Percentiles rank a stretch among this genome's conserved stretches.
phyloP scores from a whole-genome alignment of 208 protist genomes.

The Strigomonas galati region DNA sequence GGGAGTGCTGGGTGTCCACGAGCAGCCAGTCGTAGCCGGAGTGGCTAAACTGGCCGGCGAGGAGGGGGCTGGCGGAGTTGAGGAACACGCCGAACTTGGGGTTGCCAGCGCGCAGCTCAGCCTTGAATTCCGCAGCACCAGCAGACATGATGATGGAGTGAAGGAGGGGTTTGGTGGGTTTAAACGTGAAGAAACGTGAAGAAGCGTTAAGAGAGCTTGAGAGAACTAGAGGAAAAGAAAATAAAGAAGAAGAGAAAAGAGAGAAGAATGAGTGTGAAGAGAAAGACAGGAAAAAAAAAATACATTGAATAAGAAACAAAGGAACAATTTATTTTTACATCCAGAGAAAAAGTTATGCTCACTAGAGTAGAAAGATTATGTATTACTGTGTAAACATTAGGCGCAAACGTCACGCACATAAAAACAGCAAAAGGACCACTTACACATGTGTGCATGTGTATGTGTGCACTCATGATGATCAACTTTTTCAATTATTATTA shows the following conservation, averaged over 20 bases:
- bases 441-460: too few relatives aligned
- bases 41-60: constrained; percentile 80
- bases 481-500: background rate
- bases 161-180: background rate
- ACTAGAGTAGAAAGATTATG: too few relatives aligned
- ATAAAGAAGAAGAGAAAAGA: constrained; percentile 10
- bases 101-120: constrained; percentile 69
- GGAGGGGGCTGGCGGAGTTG: constrained; percentile 62
- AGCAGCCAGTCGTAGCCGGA: constrained; percentile 83
- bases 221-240: background rate
- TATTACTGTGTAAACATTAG: too few relatives aligned
- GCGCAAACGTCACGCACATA: too few relatives aligned
- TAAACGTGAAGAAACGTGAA: constrained; percentile 9
- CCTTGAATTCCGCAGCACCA: constrained; percentile 77
- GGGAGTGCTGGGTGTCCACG: constrained; percentile 75
- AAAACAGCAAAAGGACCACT: too few relatives aligned
- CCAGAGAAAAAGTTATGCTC: too few relatives aligned
- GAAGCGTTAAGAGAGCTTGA: background rate
- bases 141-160: constrained; percentile 33
- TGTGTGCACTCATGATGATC: constrained; percentile 1
- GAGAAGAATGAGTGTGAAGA: too few relatives aligned
- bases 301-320: too few relatives aligned
- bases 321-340: too few relatives aligned
- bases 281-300: background rate
- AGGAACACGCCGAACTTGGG: constrained; percentile 82